A percentile compares a stretch with the other conserved stretches of the same genome.
Evolutionary conservation across 169 alveolate species (phyloP).

Genomic region (Eimeria acervulina): DNA sequence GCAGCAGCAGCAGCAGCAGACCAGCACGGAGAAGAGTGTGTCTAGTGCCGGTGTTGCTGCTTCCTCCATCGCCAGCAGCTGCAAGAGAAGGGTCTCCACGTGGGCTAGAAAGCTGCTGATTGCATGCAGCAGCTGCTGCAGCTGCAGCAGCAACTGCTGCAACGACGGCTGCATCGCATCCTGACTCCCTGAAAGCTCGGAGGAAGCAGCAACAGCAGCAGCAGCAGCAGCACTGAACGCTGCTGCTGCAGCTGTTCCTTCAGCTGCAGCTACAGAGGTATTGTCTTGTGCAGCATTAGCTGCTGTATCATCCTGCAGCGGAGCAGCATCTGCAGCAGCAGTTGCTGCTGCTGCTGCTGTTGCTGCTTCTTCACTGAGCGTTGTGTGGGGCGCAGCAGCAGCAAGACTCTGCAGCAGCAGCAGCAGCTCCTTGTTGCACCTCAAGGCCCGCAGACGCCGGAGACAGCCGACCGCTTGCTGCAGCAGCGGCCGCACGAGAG

Average conservation of each 20-base stretch:
- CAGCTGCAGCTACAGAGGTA: background rate
- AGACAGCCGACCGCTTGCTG: slow-evolving; percentile 38
- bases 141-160: slow-evolving; percentile 63
- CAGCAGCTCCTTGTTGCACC: slow-evolving; percentile 51
- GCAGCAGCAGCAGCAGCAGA: no score
- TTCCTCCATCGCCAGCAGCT: background rate
- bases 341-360: slow-evolving; percentile 1
- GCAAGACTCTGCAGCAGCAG: background rate
- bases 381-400: background rate
- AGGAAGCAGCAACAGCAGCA: background rate
- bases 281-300: background rate
- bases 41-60: no score
- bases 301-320: slow-evolving; percentile 3
- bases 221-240: no score
- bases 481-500: slow-evolving; percentile 21
- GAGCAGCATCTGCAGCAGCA: background rate
- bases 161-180: slow-evolving; percentile 45
- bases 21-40: no score
- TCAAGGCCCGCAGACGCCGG: slow-evolving; percentile 1
- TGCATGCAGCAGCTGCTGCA: background rate
- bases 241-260: background rate
- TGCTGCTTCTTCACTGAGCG: slow-evolving; percentile 11
- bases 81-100: background rate
- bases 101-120: background rate
- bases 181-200: background rate